Conservation (phyloP, 352 stramenopile species). For the Pythium rishiriense region DNA sequence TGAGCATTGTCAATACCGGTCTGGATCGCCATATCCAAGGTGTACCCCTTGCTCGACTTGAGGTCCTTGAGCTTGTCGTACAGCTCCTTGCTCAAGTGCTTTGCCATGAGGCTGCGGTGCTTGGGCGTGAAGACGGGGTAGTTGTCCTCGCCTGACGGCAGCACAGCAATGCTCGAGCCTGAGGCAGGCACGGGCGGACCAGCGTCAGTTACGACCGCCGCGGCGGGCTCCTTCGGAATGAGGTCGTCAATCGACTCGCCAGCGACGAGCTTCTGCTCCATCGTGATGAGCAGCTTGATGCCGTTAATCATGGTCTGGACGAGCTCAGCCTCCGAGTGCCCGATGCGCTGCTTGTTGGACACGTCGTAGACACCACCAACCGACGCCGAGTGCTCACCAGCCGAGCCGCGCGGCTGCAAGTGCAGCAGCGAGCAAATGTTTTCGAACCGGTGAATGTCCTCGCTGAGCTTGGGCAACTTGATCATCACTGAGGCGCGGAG, state of each 20-base stretch:
- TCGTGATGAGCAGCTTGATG: constrained; percentile 82
- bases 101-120: constrained; percentile 88
- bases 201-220: constrained; percentile 66
- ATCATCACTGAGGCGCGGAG: constrained; percentile 86
- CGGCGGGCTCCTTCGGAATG: constrained; percentile 54
- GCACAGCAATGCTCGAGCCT: constrained; percentile 49
- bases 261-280: constrained; percentile 86
- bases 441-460: constrained; percentile 72
- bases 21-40: constrained; percentile 84
- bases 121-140: constrained; percentile 80
- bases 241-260: constrained; percentile 68
- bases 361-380: constrained; percentile 87
- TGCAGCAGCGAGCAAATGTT: constrained; percentile 42
- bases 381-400: constrained; percentile 83
- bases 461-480: constrained; percentile 48
- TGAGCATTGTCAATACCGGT: constrained; percentile 84
- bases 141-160: constrained; percentile 68
- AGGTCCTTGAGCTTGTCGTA: constrained; percentile 83
- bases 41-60: constrained; percentile 76
- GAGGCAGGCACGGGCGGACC: constrained; percentile 38
- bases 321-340: constrained; percentile 89
- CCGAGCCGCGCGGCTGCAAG: constrained; percentile 80
- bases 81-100: constrained; percentile 75
- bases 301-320: constrained; percentile 89
- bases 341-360: constrained; percentile 86